Base-by-base conservation (phyloP, 2,329 filamentous ascomycete genomes). In the Claviceps spartinae region DNA sequence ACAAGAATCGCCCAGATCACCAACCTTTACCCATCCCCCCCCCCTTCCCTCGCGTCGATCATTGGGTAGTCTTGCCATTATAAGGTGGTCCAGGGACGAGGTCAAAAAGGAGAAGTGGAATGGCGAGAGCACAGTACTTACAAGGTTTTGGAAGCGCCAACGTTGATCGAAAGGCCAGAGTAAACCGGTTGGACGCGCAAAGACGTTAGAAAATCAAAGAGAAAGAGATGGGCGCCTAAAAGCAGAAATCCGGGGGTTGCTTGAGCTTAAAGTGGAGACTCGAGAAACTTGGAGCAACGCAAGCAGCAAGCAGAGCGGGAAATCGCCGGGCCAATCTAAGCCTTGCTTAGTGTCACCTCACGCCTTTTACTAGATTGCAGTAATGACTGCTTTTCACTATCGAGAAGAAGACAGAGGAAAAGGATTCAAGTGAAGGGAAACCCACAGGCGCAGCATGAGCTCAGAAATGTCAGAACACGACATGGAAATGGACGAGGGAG, bases 401-500 rank as follows among this genome's bases (percentile, higher is more conserved):
- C n/a, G 38, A 6, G 14, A n/a, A 14, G 14, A n/a, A 16, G 14
- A 8, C 5, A 16, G 38, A 22, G 3, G 14, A 42, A 22, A 6
- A 42, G 11, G 6, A 44, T 14, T 1, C 16, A 18, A 18, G 24
- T 5, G 1, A 46, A 18, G 11, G 36, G 1, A 16, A 47, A 20
- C 22, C 4, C 13, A 13, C 26, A 26, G 26, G 7, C 9, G 20
- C 16, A 24, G 8, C 18, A 54, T 49, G 50, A 52, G 48, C 34
- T 53, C 49, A 40, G 50, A 52, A 38, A 51, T 54, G 46, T 57
- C 53, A 37, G 56, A 55, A 43, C 47, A 47, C 61, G 72, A 56
- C 22, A 83, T 84, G 79, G 80, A 84, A 62, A 76, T 83, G 54
- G 81, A 84, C 65, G 80, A 83, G 57, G 80, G 83, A 49, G 81